Evolutionary conservation across 2,329 filamentous ascomycete species (phyloP).

Genomic region (Emmonsia crescens): DNA sequence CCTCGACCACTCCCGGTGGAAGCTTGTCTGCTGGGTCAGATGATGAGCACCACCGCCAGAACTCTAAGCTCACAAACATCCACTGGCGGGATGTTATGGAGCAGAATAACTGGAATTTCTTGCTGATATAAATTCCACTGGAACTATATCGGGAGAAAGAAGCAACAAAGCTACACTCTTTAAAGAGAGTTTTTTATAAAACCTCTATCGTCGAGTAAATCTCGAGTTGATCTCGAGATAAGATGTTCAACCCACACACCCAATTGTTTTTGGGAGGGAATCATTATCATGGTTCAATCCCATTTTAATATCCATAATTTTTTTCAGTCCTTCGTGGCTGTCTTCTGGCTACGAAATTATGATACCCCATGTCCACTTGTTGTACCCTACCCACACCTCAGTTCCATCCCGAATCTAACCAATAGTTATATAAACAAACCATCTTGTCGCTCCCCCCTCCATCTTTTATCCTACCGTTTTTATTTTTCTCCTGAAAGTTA

Average conservation of each 20-base stretch:
- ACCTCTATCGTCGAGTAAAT: background rate
- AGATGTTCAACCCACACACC: background rate
- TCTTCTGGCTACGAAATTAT: background rate
- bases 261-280: background rate
- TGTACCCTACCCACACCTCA: background rate
- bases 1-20: constrained; percentile 2
- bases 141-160: background rate
- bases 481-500: too few relatives aligned
- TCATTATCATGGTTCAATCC: constrained; percentile 1
- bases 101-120: constrained; percentile 79
- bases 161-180: background rate
- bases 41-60: constrained; percentile 3
- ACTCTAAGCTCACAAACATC: constrained; percentile 37
- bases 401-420: background rate
- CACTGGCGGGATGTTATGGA: constrained; percentile 92
- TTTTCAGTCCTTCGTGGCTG: too few relatives aligned
- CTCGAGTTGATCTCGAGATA: constrained; percentile 2
- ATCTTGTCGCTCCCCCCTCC: background rate
- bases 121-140: constrained; percentile 57
- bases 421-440: background rate
- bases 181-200: background rate
- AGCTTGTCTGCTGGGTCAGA: background rate
- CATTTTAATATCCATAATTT: background rate
- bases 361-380: background rate
- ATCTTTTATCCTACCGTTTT: too few relatives aligned